Conservation (phyloP, 371 early-diverging fungal genomes). For the Zopfochytrium polystomum region DNA sequence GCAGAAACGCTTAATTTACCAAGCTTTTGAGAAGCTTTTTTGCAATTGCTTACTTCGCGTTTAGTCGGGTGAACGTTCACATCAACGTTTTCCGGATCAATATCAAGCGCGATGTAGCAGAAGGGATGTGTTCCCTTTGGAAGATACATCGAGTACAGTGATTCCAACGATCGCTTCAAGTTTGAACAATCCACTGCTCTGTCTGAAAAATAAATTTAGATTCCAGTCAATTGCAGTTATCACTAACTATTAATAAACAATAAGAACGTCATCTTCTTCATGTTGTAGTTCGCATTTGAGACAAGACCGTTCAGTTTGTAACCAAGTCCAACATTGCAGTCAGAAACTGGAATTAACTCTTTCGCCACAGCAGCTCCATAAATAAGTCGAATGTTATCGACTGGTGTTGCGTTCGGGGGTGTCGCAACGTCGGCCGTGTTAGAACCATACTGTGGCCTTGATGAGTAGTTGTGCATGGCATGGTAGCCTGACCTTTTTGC, state of each 20-base stretch:
- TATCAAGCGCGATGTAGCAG: slow-evolving; percentile 81
- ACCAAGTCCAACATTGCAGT: slow-evolving; percentile 33
- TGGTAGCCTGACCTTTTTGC: slow-evolving; percentile 67
- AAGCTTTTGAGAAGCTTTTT: neutral
- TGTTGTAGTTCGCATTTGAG: slow-evolving; percentile 79
- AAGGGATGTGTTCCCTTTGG: slow-evolving; percentile 89
- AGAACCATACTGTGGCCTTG: slow-evolving; percentile 51
- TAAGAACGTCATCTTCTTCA: slow-evolving; percentile 73
- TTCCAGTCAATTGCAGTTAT: neutral
- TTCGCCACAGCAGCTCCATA: slow-evolving; percentile 74
- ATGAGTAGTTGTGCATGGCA: neutral
- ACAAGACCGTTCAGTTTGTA: slow-evolving; percentile 66
- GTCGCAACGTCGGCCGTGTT: slow-evolving; percentile 76
- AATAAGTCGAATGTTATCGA: slow-evolving; percentile 76
- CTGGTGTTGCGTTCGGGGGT: slow-evolving; percentile 47
- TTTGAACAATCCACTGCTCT: slow-evolving; percentile 80
- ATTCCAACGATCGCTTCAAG: slow-evolving; percentile 77
- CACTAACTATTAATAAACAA: slow-evolving; percentile 87
- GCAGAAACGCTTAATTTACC: neutral
- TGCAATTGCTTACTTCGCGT: slow-evolving; percentile 4
- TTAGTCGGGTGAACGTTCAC: slow-evolving; percentile 99
- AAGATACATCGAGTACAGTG: slow-evolving; percentile 72
- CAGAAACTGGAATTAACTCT: slow-evolving; percentile 58
- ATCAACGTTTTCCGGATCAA: slow-evolving; percentile 84
- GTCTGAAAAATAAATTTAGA: slow-evolving; percentile 47